Evolutionary conservation across 768 basidiomycete genomes (phyloP), one percentile per base, ranked within the genome.

Genomic region (Gyrodon lividus): DNA sequence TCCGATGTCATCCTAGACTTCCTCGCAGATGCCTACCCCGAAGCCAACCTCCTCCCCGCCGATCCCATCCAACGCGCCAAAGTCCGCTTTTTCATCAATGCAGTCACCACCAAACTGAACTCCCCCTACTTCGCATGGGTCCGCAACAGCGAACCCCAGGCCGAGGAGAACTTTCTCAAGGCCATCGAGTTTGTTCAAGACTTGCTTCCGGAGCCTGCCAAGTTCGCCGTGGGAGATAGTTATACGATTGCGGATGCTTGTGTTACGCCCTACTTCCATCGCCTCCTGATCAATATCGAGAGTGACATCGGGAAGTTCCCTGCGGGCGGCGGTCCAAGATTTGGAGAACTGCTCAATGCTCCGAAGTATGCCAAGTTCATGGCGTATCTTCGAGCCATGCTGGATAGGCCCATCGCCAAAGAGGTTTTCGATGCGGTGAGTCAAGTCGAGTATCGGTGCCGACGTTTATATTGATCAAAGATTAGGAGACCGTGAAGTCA

Each of bases 1-100:
- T 84, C 83, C 2, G 75, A 77, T 38, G 73, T 84, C 22, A 77
- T 86, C 54, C 71, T 85, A 45, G 83, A 86, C 60, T 81, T 86
- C 67, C 58, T 86, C 55, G 82, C 80, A 10, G 84, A 85, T 58
- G 61, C 81, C 40, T 77, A 71, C 59, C 76, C 77, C 4, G 61
- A 71, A 33, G 70, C 75, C 16, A 42, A 57, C 28, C 68, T 83
- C 40, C 73, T 81, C 12, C 83, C 84, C 1, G 61, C 67, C 6
- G 77, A 82, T 60, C 79, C 82, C 2, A 69, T 83, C 28, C 54
- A 58, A 5, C 78, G 81, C 24, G 84, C 85, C 34, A 72, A 74
- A 48, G 78, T 73, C 7, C 81, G 83, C 16, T 80, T 83, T 63
- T 81, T 85, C 69, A 77, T 82, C 62, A 80, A 85, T 50, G 69